Conservation (phyloP, 1,284 basidiomycete genomes). For the Microbotryum intermedium region DNA sequence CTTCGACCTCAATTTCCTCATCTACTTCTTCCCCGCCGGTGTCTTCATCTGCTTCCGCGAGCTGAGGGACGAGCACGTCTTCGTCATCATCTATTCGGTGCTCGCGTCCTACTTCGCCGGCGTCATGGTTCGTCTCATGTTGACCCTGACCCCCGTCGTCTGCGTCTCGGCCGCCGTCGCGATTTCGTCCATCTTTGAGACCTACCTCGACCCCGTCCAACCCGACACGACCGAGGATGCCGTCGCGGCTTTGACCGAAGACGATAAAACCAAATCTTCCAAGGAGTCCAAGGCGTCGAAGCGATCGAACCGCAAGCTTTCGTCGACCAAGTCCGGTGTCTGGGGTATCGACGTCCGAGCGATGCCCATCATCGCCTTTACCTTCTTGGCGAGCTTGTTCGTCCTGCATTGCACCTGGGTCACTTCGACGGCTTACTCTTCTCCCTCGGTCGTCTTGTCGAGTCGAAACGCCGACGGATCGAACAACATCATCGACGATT, state of each 20-base stretch:
- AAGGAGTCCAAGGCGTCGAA: conserved; percentile 36
- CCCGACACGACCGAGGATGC: conserved; percentile 33
- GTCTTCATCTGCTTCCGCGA: conserved; percentile 89
- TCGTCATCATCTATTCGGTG: conserved; percentile 96
- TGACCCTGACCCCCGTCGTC: conserved; percentile 82
- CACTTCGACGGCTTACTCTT: conserved; percentile 90
- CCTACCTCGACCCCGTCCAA: conserved; percentile 62
- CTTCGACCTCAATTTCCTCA: conserved; percentile 96
- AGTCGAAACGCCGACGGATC: conserved; percentile 73
- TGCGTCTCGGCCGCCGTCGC: conserved; percentile 88
- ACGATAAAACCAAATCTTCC: conserved; percentile 38
- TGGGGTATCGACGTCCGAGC: conserved; percentile 78
- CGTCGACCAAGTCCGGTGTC: conserved; percentile 52
- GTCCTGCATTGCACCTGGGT: conserved; percentile 93
- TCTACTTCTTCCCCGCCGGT: conserved; percentile 96
- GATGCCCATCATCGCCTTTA: conserved; percentile 64
- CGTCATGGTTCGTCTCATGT: conserved; percentile 96
- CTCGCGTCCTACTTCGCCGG: conserved; percentile 97
- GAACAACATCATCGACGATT: conserved; percentile 96
- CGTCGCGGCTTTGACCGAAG: conserved; percentile 43
- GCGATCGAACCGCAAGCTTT: conserved; percentile 36
- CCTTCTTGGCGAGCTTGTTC: conserved; percentile 76
- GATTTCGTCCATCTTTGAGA: conserved; percentile 77
- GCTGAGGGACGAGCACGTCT: conserved; percentile 92
- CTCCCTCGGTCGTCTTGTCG: conserved; percentile 90